phyloP scores from a whole-genome alignment of 1,284 basidiomycete genomes.

The Anthracocystis panici-leucophaei region DNA sequence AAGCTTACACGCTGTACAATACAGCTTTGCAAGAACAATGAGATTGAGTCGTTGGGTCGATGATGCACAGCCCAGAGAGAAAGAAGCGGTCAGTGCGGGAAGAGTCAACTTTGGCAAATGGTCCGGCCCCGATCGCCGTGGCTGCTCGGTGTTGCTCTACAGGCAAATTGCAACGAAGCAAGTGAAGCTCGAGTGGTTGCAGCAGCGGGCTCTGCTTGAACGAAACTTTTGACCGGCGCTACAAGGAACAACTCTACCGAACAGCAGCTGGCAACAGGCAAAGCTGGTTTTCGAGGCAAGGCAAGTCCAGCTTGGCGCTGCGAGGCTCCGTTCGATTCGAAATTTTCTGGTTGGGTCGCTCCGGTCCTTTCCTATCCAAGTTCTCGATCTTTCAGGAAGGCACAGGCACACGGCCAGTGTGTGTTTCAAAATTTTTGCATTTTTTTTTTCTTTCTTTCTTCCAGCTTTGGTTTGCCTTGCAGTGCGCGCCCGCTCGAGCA shows the following conservation, averaged over 20 bases:
- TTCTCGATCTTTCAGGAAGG: conserved; percentile 21
- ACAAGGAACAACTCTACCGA: conserved; percentile 11
- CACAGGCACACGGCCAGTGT: conserved; percentile 30
- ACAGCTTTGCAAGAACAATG: neutral
- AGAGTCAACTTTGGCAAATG: neutral
- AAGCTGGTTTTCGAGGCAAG: neutral
- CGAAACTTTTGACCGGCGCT: conserved; percentile 13
- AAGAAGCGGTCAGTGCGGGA: conserved; percentile 9
- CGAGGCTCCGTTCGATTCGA: conserved; percentile 13
- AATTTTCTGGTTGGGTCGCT: conserved; percentile 33
- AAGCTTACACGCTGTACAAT: neutral
- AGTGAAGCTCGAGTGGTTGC: neutral
- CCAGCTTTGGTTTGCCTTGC: neutral
- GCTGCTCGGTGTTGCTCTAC: conserved; percentile 3
- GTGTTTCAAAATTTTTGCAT: conserved; percentile 9
- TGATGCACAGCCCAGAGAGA: neutral
- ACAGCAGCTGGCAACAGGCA: too few relatives aligned
- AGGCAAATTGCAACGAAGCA: neutral
- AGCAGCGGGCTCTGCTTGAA: neutral
- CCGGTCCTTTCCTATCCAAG: conserved; percentile 48
- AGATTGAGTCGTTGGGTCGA: neutral
- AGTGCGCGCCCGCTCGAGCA: conserved; percentile 4
- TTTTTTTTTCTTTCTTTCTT: too few relatives aligned
- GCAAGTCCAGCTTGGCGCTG: conserved; percentile 11
- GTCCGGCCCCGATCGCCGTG: conserved; percentile 10